Evolutionary conservation across 192 early-diverging fungal genomes (phyloP), one percentile per base, ranked within the genome.

Genomic region (Gonapodya prolifera): DNA sequence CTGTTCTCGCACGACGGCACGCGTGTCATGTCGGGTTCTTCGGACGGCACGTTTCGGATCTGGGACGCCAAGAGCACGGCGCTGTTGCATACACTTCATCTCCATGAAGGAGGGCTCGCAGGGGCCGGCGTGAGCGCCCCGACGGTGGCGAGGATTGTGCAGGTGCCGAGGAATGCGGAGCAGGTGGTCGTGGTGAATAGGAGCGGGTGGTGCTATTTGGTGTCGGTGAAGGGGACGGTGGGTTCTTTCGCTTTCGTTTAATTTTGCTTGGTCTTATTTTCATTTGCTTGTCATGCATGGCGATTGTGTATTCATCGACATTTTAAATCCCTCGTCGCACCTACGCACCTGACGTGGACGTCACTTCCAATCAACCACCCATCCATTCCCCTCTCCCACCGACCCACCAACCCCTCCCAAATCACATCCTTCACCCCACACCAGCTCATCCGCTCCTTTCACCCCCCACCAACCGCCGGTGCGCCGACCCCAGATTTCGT

Each of bases 1-100:
- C 71, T 88, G 1, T 99, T 91, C 78, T 91, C 90, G 17, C 36
- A 82, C 23, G 92, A 96, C 71, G 90, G 89, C 79, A 76, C 84
- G 1, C 84, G 88, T 1, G 84, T 99, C 2, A 78, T 97, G 13
- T 95, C 90, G 78, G 91, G 87, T 0, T 93, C 92, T 34, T 92
- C 91, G 74, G 97, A 99, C 77, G 97, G 97, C 2, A 91, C 91
- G 0, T 0, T 23, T 1, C 84, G 94, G 87, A 91, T 99, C 61
- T 99, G 97, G 97, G 96, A 97, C 78, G 81, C 86, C n/a, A 91
- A 88, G 70, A 85, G 94, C 30, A 86, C 87, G 2, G 85, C 85
- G 8, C 95, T 91, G 79, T 75, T 89, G 17, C 73, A 78, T 75
- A 93, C 93, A 17, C 79, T 92, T 61, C 83, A 82, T 2, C 91